Conservation (phyloP, 1,139 yeast species). For the Kodamaea arcana region DNA sequence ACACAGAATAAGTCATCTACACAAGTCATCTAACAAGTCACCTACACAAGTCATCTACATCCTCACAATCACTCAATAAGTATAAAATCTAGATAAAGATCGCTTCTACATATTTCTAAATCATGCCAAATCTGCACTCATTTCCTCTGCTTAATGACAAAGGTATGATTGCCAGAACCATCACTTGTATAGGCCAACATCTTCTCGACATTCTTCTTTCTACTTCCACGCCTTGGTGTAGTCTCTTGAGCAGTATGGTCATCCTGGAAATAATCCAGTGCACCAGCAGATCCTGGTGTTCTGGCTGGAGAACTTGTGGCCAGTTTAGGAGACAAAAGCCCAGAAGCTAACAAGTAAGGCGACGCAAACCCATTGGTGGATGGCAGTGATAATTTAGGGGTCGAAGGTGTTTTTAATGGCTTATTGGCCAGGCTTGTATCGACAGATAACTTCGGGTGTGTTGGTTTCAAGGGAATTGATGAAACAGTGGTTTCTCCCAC, state of each 20-base stretch:
- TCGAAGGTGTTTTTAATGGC: slow-evolving; percentile 22
- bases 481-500: slow-evolving; percentile 29
- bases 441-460: slow-evolving; percentile 28
- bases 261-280: slow-evolving; percentile 13
- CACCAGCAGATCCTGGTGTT: slow-evolving; percentile 17
- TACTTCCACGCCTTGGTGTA: slow-evolving; percentile 25
- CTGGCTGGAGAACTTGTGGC: slow-evolving; percentile 22
- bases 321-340: slow-evolving; percentile 47
- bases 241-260: slow-evolving; percentile 11
- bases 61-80: no score
- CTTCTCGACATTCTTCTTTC: slow-evolving; percentile 24
- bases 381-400: slow-evolving; percentile 26
- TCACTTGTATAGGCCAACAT: slow-evolving; percentile 43
- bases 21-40: no score
- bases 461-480: slow-evolving; percentile 12
- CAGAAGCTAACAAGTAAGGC: slow-evolving; percentile 58
- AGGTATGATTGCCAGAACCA: slow-evolving; percentile 40
- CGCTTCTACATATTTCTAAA: no score
- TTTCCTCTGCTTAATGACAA: slow-evolving; percentile 36
- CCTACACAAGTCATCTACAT: no score
- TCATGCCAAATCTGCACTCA: no score
- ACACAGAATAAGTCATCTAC: no score
- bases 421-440: slow-evolving; percentile 24
- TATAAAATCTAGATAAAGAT: no score
- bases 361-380: slow-evolving; percentile 49